Conservation (phyloP, 228 moss, liverwort and hornwort genomes). For the Sphagnum fallax region DNA sequence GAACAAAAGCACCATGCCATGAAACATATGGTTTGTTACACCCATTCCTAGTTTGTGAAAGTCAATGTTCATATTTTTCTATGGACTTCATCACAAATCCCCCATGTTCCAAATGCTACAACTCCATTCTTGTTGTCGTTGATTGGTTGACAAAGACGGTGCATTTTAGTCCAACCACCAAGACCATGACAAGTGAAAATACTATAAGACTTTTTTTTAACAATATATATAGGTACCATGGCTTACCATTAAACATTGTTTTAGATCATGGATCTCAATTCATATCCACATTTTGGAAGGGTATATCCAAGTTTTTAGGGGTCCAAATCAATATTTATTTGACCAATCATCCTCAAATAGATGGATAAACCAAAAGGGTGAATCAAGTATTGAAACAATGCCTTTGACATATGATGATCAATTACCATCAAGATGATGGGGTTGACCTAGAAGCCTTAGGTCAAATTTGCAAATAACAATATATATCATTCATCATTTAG, state of each 20-base stretch:
- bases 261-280: background rate
- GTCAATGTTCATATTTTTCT: background rate
- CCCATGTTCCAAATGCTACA: background rate
- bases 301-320: no score
- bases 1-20: no score
- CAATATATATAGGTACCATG: slow-evolving; percentile 3
- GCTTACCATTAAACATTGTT: background rate
- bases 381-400: background rate
- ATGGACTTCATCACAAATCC: slow-evolving; percentile 8
- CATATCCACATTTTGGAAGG: background rate
- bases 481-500: background rate
- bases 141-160: background rate
- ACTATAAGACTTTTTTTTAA: background rate
- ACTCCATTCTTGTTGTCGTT: background rate
- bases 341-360: no score
- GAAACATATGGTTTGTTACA: background rate
- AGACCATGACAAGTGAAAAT: background rate
- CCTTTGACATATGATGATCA: no score
- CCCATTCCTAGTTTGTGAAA: background rate
- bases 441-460: no score
- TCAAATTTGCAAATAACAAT: no score
- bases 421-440: no score
- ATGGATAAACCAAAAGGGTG: background rate
- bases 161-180: background rate
- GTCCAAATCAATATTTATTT: no score